A percentile compares a stretch with the other conserved stretches of the same genome.
phyloP scores from a whole-genome alignment of 495 filamentous ascomycete genomes.

The Neurospora sublineolata region DNA sequence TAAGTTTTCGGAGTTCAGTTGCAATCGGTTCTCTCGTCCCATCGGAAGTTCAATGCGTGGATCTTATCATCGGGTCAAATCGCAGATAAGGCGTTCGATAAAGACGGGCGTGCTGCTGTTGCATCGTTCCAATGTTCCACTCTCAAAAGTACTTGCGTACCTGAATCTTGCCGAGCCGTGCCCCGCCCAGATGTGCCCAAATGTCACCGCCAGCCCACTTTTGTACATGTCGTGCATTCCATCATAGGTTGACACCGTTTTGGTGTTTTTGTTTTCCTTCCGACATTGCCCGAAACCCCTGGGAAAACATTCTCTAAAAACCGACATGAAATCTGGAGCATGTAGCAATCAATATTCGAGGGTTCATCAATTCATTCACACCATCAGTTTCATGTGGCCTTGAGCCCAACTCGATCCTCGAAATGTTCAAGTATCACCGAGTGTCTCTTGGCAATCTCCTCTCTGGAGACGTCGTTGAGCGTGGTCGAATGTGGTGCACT shows the following conservation, averaged over 20 bases:
- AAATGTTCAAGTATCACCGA: background rate
- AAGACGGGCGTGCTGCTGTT: background rate
- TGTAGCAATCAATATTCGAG: background rate
- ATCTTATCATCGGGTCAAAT: background rate
- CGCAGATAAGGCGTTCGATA: background rate
- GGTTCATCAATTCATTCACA: background rate
- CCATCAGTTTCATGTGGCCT: background rate
- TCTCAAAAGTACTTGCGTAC: background rate
- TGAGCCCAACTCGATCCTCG: background rate
- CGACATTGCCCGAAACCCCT: conserved; percentile 18
- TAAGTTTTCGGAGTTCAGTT: background rate
- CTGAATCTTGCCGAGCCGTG: background rate
- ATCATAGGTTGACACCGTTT: conserved; percentile 11
- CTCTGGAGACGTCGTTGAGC: background rate
- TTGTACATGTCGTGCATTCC: conserved; percentile 8
- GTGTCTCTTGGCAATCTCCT: background rate
- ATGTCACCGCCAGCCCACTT: conserved; percentile 3
- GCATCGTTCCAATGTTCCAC: background rate
- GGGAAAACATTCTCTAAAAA: background rate
- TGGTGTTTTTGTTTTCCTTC: conserved; percentile 4
- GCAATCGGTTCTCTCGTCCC: background rate
- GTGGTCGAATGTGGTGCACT: background rate
- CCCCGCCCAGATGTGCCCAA: background rate
- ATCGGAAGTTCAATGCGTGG: too few species aligned
- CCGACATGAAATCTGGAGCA: background rate